These are phyloP conservation scores for Eleusine indica DNA, from an alignment of 176 grass and related monocot species.

Conservation along the genomic window DNA sequence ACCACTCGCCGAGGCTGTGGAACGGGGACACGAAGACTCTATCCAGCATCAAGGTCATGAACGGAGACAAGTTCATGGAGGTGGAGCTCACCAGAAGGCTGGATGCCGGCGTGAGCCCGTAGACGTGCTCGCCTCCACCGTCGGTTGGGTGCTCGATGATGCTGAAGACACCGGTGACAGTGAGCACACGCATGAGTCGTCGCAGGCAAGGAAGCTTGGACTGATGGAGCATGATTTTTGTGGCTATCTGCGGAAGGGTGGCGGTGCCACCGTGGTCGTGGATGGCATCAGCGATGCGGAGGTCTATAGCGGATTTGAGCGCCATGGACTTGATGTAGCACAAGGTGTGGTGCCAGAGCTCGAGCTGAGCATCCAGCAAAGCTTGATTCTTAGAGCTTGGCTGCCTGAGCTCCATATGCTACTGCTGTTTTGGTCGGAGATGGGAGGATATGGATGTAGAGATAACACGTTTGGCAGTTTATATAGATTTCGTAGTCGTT, in stretches of 20 bases:
- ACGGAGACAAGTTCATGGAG: not conserved
- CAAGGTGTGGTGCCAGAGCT: not conserved
- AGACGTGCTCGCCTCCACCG: not conserved
- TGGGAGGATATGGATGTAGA: no score
- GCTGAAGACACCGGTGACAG: not conserved
- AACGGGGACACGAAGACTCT: not conserved
- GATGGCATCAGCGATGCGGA: constrained; percentile 30
- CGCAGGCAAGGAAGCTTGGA: constrained; percentile 23
- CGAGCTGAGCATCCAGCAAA: constrained; percentile 19
- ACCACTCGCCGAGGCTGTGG: constrained; percentile 4
- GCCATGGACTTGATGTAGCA: constrained; percentile 28
- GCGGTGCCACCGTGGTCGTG: constrained; percentile 1
- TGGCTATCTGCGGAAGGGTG: not conserved
- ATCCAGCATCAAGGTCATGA: not conserved
- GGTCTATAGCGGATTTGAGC: constrained; percentile 24
- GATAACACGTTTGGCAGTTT: no score
- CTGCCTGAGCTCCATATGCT: no score
- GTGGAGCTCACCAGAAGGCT: constrained; percentile 18
- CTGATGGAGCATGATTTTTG: not conserved
- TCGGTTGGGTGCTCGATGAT: not conserved
- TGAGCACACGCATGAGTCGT: constrained; percentile 38
- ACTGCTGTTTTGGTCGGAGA: no score
- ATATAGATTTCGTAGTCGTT: no score
- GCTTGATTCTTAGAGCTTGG: not conserved
- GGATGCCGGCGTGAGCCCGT: constrained; percentile 26